phyloP scores from a whole-genome alignment of 345 rosid genomes.

The Gossypium australe region DNA sequence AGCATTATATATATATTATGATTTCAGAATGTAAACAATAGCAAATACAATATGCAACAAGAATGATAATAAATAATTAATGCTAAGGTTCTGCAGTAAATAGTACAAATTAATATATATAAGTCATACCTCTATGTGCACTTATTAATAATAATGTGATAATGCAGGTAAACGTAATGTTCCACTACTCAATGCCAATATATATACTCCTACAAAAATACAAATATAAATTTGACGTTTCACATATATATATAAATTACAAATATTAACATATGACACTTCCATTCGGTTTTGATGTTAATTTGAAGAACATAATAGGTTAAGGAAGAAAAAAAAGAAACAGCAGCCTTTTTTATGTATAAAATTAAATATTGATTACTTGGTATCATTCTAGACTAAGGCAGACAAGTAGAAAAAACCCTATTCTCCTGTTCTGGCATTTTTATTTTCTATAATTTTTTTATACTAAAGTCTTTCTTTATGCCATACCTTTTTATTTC shows the following conservation, averaged over 20 bases:
- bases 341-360: conserved; percentile 5
- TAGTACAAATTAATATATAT: background rate
- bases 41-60: background rate
- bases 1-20: background rate
- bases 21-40: background rate
- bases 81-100: background rate
- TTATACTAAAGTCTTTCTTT: conserved; percentile 15
- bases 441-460: conserved; percentile 25
- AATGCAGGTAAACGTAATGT: background rate
- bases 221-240: background rate
- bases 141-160: background rate
- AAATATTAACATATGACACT: background rate
- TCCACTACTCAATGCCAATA: background rate
- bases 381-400: conserved; percentile 30
- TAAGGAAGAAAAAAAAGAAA: conserved; percentile 12
- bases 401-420: conserved; percentile 45
- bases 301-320: too few species aligned
- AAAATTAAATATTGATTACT: background rate
- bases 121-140: background rate
- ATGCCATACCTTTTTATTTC: conserved; percentile 18
- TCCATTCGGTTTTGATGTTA: too few species aligned
- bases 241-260: background rate
- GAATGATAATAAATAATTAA: background rate
- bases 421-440: conserved; percentile 30
- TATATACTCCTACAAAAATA: background rate